Evolutionary conservation across 2,329 filamentous ascomycete species (phyloP), one percentile per base, ranked within the genome.

Genomic region (Fusarium solani-melongenae): DNA sequence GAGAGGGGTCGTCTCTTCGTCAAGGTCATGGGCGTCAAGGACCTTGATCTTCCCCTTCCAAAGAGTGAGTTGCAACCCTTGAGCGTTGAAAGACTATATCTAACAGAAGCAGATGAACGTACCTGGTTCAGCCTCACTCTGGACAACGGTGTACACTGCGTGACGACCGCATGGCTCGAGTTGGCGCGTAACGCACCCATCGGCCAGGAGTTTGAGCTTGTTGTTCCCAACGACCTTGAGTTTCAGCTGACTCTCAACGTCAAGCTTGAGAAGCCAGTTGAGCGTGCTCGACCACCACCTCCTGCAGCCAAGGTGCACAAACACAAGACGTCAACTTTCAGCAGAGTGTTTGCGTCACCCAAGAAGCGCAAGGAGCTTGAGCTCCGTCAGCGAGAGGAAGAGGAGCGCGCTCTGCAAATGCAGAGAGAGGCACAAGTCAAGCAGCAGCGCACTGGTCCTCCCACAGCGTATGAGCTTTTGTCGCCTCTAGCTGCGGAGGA

Each of bases 1-100:
- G 96, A 99, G 83, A 88, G 96, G 76, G 96, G 96, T 11, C 89
- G 96, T 69, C 88, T 99, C 2, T 99, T 99, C 78, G 95, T 99
- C 75, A 99, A 99, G 86, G 96, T 99, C n/a, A 93, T 98, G 82
- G 95, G 96, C 51, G 95, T 98, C 73, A 98, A 98, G 82, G 95
- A 98, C 77, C 88, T 99, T 39, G 95, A 98, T 79, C 87, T 98
- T 49, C 96, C 96, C 24, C 86, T 99, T 64, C 95, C 96, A 34
- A 93, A 92, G 84, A 96, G 94, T 96, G 89, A 88, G 92, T 83
- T n/a, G 12, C 24, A 34, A 7, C 38, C 27, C 27, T n/a, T 6
- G 10, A n/a, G 17, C 24, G 4, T 5, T 17, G 10, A 34, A 15
- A 39, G 22, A 12, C 24, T 4, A 10, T 22, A 27, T 22, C 80